Evolutionary conservation across 768 basidiomycete species (phyloP), one percentile per base, ranked within the genome.

Genomic region (Lactifluus volemus): DNA sequence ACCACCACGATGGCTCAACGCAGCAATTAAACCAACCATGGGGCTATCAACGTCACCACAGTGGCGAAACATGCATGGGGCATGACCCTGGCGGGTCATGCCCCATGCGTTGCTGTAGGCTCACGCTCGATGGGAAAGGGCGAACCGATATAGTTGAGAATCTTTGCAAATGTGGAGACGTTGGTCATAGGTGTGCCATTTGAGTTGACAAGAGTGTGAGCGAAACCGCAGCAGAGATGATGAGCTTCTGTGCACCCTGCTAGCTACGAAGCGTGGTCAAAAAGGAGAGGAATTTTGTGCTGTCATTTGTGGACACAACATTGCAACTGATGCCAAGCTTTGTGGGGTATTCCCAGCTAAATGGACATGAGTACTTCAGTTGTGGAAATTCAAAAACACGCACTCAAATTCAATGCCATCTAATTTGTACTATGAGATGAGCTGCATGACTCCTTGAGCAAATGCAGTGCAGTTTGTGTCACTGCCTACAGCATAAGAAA

Each of bases 261-360:
- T 81, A 74, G 9, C 66, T 62, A 47, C 89, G 83, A 21, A 96
- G 81, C 38, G 80, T 78, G 65, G 85, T 77, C 11, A 98, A 77
- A 76, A 95, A 91, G 4, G 74, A 94, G n/a, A n/a, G 80, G 73
- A 88, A 89, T 71, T 97, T 95, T 36, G 79, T 74, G 0, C 84
- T 81, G 70, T 98, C 95, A 55, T 77, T 62, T 1, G 55, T 7
- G 21, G 70, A 72, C 60, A 85, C 77, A 0, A 70, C 70, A 70
- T 96, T 97, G 66, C 89, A 89, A 1, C 82, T 82, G 1, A 86
- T 77, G 38, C 92, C 53, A n/a, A 77, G 73, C 5, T n/a, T 72
- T 65, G 78, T 81, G 1, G 93, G 92, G 69, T 88, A 93, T 72
- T 96, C 93, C 92, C 92, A 95, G 68, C 90, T 92, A 30, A 10